Base-by-base conservation (phyloP, 176 grass and related monocot species). In the Triticum aestivum region DNA sequence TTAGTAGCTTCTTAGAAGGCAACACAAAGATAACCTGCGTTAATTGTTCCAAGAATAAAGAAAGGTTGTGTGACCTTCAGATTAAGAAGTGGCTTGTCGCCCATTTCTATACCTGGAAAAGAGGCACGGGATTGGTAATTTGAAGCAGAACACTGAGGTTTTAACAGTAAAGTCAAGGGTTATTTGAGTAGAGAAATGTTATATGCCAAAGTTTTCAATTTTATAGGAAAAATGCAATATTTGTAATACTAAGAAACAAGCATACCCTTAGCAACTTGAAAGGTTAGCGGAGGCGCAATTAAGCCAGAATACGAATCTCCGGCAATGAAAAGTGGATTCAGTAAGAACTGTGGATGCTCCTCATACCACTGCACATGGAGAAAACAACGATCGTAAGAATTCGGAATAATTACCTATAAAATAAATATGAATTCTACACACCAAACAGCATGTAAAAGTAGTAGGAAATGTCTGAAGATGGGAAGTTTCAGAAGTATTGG, bases 61-160 rank as follows among this genome's bases (percentile, higher is more conserved):
- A n/a, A 71, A 41, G 18, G 8, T 71, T 62, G 10, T 23, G 2
- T 41, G 20, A 71, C 69, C 69, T 71, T 71, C 69, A 71, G 21
- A 41, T 71, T 71, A 71, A 41, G 69, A n/a, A 41, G 3, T 71
- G 35, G 69, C 35, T 71, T 37, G 18, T 71, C 18, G 12, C 35
- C 69, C 10, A 71, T 71, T n/a, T 71, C 35, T 41, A 71, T 71
- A n/a, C 69, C 69, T 71, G 69, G 2, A 71, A 71, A 42, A 71
- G 18, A 11, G 6, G 34, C 35, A 71, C 20, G 0, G 10, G 21
- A 2, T 23, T 7, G 37, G 21, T 72, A 38, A 72, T 23, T 20
- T 24, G 5, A 41, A 41, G 69, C 20, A 71, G 4, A 71, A 23
- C 35, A 11, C 5, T 38, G 17, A 37, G 17, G 17, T 35, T 41